phyloP scores from a whole-genome alignment of 2,329 filamentous ascomycete genomes.

The Ophiostoma perfectum region DNA sequence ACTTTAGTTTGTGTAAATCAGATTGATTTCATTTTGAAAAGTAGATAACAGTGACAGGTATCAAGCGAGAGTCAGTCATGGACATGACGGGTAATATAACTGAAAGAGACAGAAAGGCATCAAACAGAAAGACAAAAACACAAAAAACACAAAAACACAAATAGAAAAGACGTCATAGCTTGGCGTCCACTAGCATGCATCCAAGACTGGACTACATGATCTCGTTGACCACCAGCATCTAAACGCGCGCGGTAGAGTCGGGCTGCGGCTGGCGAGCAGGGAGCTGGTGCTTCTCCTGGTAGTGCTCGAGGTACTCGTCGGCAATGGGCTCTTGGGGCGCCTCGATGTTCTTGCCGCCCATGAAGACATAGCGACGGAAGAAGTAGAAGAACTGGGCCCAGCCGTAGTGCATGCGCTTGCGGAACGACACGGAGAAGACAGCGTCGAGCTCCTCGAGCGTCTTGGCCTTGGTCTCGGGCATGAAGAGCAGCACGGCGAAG shows the following conservation, averaged over 20 bases:
- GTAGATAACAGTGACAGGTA: not conserved
- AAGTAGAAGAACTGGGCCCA: conserved; percentile 26
- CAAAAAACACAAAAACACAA: not conserved
- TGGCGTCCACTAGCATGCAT: too few species aligned
- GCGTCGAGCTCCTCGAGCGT: conserved; percentile 38
- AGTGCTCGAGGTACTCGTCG: conserved; percentile 17
- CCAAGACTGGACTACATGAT: too few species aligned
- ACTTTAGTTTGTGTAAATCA: not conserved
- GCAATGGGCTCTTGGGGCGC: conserved; percentile 19
- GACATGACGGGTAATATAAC: not conserved
- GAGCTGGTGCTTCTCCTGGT: conserved; percentile 1
- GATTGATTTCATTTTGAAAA: not conserved
- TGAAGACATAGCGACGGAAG: conserved; percentile 25
- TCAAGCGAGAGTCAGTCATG: not conserved
- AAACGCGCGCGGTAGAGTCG: conserved; percentile 22
- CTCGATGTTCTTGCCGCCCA: conserved; percentile 14
- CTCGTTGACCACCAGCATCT: not conserved
- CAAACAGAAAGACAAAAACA: not conserved
- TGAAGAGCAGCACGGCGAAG: conserved; percentile 37
- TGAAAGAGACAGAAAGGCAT: not conserved
- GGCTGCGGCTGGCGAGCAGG: conserved; percentile 2
- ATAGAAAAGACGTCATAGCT: too few species aligned
- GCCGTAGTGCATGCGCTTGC: conserved; percentile 27
- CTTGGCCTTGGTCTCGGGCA: conserved; percentile 39
- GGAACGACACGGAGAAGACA: conserved; percentile 34